Conservation (phyloP, 2,329 filamentous ascomycete genomes). For the Alternaria longipes region DNA sequence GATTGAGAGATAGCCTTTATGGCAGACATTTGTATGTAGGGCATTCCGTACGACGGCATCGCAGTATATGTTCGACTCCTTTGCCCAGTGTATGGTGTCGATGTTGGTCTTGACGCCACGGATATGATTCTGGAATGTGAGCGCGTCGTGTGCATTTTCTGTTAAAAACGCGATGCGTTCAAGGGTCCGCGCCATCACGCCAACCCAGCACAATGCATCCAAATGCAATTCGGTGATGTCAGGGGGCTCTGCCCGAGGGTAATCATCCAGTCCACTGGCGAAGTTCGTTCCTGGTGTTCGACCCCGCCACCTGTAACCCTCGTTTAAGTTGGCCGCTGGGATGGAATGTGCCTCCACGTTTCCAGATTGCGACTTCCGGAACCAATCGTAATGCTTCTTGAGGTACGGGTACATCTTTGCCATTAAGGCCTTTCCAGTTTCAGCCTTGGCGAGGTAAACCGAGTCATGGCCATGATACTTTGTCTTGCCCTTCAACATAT, state of each 20-base stretch:
- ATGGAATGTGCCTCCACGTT: slow-evolving; percentile 59
- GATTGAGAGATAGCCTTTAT: slow-evolving; percentile 92
- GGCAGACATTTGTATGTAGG: slow-evolving; percentile 83
- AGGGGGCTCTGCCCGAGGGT: slow-evolving; percentile 87
- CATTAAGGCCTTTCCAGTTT: slow-evolving; percentile 75
- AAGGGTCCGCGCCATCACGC: slow-evolving; percentile 86
- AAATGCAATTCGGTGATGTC: slow-evolving; percentile 92
- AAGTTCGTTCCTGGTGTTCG: slow-evolving; percentile 82
- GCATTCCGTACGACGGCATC: slow-evolving; percentile 91
- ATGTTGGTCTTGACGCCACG: slow-evolving; percentile 82
- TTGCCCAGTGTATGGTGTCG: slow-evolving; percentile 91
- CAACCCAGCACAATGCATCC: slow-evolving; percentile 93
- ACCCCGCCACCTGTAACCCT: slow-evolving; percentile 92
- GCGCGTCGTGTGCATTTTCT: slow-evolving; percentile 75
- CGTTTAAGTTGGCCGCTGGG: slow-evolving; percentile 60
- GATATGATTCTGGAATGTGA: slow-evolving; percentile 73
- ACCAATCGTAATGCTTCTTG: slow-evolving; percentile 90
- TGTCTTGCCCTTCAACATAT: slow-evolving; percentile 52
- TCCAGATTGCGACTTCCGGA: slow-evolving; percentile 85
- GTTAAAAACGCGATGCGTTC: slow-evolving; percentile 77
- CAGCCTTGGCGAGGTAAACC: slow-evolving; percentile 67
- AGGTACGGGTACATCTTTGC: slow-evolving; percentile 84
- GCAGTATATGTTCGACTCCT: slow-evolving; percentile 81
- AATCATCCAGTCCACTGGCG: slow-evolving; percentile 92
- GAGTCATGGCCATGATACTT: slow-evolving; percentile 64